Conservation (phyloP, 129 eudicot species). For the Flaveria robusta region DNA sequence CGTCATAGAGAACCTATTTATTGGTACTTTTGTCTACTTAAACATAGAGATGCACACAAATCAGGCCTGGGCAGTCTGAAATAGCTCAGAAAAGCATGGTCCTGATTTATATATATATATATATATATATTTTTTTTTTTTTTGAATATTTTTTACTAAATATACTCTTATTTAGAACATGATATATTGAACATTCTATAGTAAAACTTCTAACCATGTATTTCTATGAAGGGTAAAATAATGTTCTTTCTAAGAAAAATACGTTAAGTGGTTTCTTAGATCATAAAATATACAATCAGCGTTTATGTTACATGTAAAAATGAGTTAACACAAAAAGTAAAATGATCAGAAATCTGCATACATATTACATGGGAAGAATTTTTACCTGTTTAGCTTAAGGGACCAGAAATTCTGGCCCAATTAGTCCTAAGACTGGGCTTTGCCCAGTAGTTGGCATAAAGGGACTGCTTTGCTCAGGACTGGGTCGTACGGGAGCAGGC, state of each 20-base stretch:
- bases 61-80: neutral
- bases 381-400: too few relatives aligned
- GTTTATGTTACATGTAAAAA: neutral
- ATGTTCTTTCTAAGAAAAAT: neutral
- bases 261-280: neutral
- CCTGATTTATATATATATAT: too few relatives aligned
- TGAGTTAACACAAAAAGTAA: neutral
- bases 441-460: neutral
- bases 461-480: neutral
- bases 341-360: too few relatives aligned
- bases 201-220: neutral
- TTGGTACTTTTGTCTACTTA: constrained; percentile 44
- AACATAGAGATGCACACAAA: neutral
- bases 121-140: too few relatives aligned
- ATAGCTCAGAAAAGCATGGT: neutral
- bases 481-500: neutral
- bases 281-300: neutral
- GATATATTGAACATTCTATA: neutral
- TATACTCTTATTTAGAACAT: too few relatives aligned
- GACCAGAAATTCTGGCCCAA: too few relatives aligned
- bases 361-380: too few relatives aligned
- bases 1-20: constrained; percentile 87
- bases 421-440: neutral
- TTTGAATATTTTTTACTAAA: too few relatives aligned
- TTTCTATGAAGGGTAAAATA: neutral